phyloP scores from a whole-genome alignment of 2,329 filamentous ascomycete species.

The Fusarium humuli region DNA sequence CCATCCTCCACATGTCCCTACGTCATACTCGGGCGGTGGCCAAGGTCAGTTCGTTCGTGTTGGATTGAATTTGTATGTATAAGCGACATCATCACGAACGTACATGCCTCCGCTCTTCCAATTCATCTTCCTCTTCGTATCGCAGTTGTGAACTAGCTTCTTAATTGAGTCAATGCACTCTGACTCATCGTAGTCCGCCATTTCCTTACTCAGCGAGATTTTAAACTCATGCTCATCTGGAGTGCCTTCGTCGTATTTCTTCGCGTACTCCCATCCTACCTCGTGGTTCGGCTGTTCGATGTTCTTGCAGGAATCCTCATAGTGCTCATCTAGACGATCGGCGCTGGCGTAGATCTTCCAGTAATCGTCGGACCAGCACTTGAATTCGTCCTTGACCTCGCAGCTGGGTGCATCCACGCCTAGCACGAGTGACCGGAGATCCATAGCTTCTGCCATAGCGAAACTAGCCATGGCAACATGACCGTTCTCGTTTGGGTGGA shows the following conservation, averaged over 20 bases:
- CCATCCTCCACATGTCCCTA: not conserved
- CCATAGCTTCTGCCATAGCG: not conserved
- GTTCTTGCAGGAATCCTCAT: not conserved
- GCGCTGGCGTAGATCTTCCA: constrained; percentile 6
- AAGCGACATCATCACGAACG: not conserved
- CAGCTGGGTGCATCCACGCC: not conserved
- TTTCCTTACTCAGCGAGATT: fast-evolving
- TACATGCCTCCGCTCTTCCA: constrained; percentile 5
- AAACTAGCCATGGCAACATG: not conserved
- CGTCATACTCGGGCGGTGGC: not conserved
- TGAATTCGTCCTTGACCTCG: constrained; percentile 1
- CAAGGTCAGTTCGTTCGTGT: not conserved
- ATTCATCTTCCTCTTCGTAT: not conserved
- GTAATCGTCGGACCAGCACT: not conserved
- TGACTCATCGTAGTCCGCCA: not conserved
- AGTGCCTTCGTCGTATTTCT: not conserved
- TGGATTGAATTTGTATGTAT: constrained; percentile 3
- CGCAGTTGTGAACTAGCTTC: constrained; percentile 3
- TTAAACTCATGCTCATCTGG: constrained; percentile 14
- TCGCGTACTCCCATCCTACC: not conserved
- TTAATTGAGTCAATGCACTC: constrained; percentile 10
- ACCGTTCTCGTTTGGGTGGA: not conserved
- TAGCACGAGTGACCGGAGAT: not conserved
- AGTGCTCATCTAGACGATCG: not conserved
- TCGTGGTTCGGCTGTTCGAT: not conserved